Evolutionary conservation across 2,329 filamentous ascomycete species (phyloP).

Genomic region (Cladosporium colombiae): DNA sequence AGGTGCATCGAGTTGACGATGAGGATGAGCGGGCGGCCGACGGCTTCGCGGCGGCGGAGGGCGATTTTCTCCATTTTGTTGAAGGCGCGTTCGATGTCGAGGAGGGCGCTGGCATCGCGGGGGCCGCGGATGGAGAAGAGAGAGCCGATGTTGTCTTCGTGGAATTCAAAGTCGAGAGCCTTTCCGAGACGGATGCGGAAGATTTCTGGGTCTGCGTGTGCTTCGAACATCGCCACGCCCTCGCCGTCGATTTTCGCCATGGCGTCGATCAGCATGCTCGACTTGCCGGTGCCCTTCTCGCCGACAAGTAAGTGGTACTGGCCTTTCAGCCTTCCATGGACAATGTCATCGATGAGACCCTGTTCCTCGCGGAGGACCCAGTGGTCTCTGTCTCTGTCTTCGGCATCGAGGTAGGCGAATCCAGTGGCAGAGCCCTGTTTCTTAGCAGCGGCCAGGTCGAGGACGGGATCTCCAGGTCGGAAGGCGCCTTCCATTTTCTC

Average conservation of each 20-base stretch:
- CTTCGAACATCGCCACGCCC: constrained; percentile 92
- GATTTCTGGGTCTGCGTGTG: constrained; percentile 91
- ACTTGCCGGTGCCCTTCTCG: constrained; percentile 96
- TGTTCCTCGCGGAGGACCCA: constrained; percentile 90
- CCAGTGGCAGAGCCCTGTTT: constrained; percentile 32
- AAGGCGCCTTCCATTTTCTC: constrained; percentile 92
- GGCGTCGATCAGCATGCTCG: constrained; percentile 91
- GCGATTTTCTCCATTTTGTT: constrained; percentile 99
- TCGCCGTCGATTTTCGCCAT: constrained; percentile 92
- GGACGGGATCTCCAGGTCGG: constrained; percentile 79
- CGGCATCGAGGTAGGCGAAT: constrained; percentile 34
- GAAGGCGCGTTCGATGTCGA: constrained; percentile 94
- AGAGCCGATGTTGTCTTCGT: constrained; percentile 96
- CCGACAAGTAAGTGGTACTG: constrained; percentile 92
- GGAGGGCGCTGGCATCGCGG: constrained; percentile 82
- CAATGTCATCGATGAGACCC: constrained; percentile 74
- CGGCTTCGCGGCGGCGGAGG: constrained; percentile 62
- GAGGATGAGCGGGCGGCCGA: constrained; percentile 74
- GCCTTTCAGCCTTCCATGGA: constrained; percentile 69
- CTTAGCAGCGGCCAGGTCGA: constrained; percentile 56
- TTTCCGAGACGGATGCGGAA: constrained; percentile 92
- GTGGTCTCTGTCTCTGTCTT: constrained; percentile 59
- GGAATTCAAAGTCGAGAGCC: constrained; percentile 91
- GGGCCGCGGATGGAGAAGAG: constrained; percentile 94
- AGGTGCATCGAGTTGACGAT: constrained; percentile 95